Evolutionary conservation across 208 protist species (phyloP).

Genomic region (Crithidia sp.): DNA sequence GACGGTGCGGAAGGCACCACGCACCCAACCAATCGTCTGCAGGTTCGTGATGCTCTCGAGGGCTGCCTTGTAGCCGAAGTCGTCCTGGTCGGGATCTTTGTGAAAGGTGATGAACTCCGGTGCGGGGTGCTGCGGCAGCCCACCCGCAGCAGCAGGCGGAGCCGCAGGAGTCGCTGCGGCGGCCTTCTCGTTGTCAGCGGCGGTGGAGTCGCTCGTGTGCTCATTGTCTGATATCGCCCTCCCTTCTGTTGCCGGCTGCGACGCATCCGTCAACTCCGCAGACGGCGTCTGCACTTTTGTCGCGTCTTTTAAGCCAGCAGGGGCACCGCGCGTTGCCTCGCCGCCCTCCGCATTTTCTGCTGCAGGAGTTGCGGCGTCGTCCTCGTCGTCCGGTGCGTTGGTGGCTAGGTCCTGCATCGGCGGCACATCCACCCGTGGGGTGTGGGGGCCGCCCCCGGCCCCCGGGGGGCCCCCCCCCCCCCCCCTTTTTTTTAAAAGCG

Average conservation of each 20-base stretch:
- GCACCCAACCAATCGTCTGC: conserved; percentile 20
- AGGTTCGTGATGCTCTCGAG: conserved; percentile 30
- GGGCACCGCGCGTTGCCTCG: neutral
- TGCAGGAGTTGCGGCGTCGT: conserved; percentile 1
- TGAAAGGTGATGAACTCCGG: conserved; percentile 36
- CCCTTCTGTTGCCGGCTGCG: conserved; percentile 2
- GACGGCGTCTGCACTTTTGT: neutral
- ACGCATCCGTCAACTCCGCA: neutral
- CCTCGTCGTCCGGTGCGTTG: neutral
- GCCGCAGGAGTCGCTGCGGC: neutral
- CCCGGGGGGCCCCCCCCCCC: neutral
- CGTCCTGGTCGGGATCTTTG: conserved; percentile 38
- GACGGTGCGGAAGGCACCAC: conserved; percentile 31
- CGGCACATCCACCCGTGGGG: conserved; percentile 2
- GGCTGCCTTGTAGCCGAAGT: conserved; percentile 33
- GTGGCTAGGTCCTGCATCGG: conserved; percentile 8
- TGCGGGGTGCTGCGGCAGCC: conserved; percentile 17
- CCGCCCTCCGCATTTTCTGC: neutral
- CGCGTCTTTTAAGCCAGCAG: neutral
- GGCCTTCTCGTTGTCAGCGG: conserved; percentile 7
- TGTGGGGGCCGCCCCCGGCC: neutral
- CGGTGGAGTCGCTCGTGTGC: neutral
- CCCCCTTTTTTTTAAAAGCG: conserved; percentile 4
- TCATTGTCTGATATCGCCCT: neutral
- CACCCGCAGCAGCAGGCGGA: neutral